Conservation (phyloP, 768 basidiomycete species). For the Imleria badia region DNA sequence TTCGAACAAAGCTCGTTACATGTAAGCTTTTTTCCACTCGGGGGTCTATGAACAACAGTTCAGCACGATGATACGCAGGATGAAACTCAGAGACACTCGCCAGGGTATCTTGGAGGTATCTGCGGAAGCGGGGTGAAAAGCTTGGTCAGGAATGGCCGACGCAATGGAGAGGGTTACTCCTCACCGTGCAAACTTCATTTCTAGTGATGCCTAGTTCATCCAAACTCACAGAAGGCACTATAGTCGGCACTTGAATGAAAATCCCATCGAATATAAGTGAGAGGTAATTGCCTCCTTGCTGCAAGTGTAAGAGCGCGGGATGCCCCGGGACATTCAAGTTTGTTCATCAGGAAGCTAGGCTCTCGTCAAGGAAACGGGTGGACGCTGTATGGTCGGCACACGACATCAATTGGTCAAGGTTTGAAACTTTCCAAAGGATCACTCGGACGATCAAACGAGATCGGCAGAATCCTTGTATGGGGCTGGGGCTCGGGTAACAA, state of each 20-base stretch:
- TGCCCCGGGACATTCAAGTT: slow-evolving; percentile 9
- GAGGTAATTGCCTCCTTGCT: neutral
- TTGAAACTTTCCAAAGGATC: slow-evolving; percentile 5
- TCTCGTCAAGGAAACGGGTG: slow-evolving; percentile 1
- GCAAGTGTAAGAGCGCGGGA: slow-evolving; percentile 2
- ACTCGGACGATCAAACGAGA: slow-evolving; percentile 1
- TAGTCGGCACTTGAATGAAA: neutral
- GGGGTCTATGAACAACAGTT: slow-evolving; percentile 49
- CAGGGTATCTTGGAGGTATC: slow-evolving; percentile 70
- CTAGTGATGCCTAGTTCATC: neutral
- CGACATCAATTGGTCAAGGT: neutral
- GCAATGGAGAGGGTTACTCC: slow-evolving; percentile 10
- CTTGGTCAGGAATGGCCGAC: neutral
- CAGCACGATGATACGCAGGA: neutral
- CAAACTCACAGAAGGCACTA: neutral
- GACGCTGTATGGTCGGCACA: neutral
- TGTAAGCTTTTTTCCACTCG: slow-evolving; percentile 49
- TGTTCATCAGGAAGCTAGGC: neutral
- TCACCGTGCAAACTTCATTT: slow-evolving; percentile 64
- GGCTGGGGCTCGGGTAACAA: neutral
- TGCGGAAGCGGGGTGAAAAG: slow-evolving; percentile 22
- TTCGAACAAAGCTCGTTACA: slow-evolving; percentile 16
- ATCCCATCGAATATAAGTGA: slow-evolving; percentile 1
- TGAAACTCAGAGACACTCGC: slow-evolving; percentile 31
- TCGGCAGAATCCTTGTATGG: neutral